A percentile compares a stretch with the other conserved stretches of the same genome.
Conservation (phyloP, 441 rosid species). For the Capsella rubella region DNA sequence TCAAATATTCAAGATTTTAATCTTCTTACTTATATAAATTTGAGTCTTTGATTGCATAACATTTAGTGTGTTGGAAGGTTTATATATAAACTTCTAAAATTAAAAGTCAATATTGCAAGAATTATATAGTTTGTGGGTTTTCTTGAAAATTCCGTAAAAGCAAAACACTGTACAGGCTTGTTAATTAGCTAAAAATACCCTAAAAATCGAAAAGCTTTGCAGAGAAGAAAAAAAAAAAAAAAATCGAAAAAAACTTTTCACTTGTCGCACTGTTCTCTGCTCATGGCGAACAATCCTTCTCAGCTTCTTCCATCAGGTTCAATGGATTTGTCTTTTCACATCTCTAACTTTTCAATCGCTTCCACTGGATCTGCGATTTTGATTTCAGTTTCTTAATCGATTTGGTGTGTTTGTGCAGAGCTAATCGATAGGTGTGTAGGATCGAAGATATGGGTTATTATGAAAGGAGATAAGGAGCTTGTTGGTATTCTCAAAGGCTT, state of each 20-base stretch:
- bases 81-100: background rate
- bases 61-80: background rate
- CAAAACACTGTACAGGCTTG: background rate
- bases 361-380: slow-evolving; percentile 9
- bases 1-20: too few species aligned
- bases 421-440: slow-evolving; percentile 93
- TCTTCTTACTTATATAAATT: background rate
- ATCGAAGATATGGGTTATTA: slow-evolving; percentile 93
- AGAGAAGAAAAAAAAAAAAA: background rate
- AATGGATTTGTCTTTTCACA: background rate
- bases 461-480: slow-evolving; percentile 99
- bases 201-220: slow-evolving; percentile 16
- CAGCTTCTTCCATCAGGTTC: slow-evolving; percentile 89
- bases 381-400: background rate
- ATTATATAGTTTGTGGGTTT: background rate
- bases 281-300: slow-evolving; percentile 92
- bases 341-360: background rate
- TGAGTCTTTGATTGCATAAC: background rate
- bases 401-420: slow-evolving; percentile 60
- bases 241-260: slow-evolving; percentile 1
- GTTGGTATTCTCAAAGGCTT: slow-evolving; percentile 89
- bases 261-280: slow-evolving; percentile 24
- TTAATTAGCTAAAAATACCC: slow-evolving; percentile 21
- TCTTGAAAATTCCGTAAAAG: background rate
- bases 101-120: background rate